A percentile compares a stretch with the other conserved stretches of the same genome.
These are phyloP conservation scores for Verticillium dahliae DNA, from an alignment of 2,329 filamentous ascomycete species.

Conservation along the genomic window DNA sequence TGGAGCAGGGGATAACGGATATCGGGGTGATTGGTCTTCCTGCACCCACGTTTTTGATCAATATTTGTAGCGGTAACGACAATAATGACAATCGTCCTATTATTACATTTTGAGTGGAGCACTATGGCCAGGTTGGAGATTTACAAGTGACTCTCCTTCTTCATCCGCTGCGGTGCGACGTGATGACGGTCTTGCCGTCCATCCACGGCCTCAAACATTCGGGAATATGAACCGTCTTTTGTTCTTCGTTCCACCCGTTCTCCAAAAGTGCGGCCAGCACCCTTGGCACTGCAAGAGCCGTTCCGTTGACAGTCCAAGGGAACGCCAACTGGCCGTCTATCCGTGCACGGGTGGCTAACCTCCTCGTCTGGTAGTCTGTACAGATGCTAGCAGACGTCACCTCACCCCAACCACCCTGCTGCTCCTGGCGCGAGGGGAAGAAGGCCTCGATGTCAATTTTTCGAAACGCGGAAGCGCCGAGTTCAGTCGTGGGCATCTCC, in stretches of 20 bases:
- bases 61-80: neutral
- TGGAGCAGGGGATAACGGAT: neutral
- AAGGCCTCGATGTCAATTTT: constrained; percentile 93
- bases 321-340: constrained; percentile 55
- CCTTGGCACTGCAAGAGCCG: constrained; percentile 83
- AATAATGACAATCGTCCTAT: neutral
- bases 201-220: constrained; percentile 78
- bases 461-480: constrained; percentile 79
- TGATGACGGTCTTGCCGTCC: constrained; percentile 65
- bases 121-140: neutral
- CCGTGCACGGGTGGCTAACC: constrained; percentile 70
- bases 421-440: constrained; percentile 71
- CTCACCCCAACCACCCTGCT: constrained; percentile 78
- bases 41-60: neutral
- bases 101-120: neutral
- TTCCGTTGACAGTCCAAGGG: constrained; percentile 90
- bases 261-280: constrained; percentile 86
- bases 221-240: constrained; percentile 64
- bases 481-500: constrained; percentile 84
- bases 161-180: constrained; percentile 10
- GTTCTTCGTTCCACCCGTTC: constrained; percentile 75
- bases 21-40: neutral
- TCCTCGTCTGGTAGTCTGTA: constrained; percentile 86
- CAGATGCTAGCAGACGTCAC: constrained; percentile 87
- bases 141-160: constrained; percentile 15